Conservation (phyloP, 495 filamentous ascomycete genomes). For the Penicillium steckii region DNA sequence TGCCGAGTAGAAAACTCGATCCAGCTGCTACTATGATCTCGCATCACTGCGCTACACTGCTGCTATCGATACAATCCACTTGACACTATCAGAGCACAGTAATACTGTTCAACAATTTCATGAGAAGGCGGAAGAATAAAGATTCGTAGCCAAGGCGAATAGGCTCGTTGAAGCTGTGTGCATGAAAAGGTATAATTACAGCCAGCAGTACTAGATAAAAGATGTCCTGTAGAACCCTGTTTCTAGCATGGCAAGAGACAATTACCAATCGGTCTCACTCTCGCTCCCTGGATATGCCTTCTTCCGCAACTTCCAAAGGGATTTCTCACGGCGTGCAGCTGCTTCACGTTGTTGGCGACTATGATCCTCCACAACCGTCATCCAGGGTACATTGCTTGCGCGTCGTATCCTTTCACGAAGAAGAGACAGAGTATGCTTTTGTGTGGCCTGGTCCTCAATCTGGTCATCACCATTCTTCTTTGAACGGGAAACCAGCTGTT, state of each 20-base stretch:
- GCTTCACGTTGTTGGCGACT: conserved; percentile 32
- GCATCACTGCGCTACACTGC: no score
- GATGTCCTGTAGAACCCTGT: no score
- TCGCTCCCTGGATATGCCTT: conserved; percentile 44
- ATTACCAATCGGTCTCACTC: conserved; percentile 41
- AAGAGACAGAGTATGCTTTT: conserved; percentile 20
- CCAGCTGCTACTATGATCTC: no score
- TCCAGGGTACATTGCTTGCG: conserved; percentile 45
- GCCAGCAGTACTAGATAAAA: no score
- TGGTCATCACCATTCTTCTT: conserved; percentile 22
- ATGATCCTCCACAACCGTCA: conserved; percentile 45
- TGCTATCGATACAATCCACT: no score
- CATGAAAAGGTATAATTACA: no score
- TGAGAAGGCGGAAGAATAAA: no score
- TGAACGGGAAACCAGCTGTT: conserved; percentile 18
- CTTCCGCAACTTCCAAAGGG: conserved; percentile 47
- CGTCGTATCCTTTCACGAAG: conserved; percentile 37
- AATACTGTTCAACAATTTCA: no score
- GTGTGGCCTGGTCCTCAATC: conserved; percentile 11
- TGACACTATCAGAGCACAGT: no score
- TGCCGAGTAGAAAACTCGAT: no score
- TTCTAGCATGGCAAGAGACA: not conserved
- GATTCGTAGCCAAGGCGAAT: no score
- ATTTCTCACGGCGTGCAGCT: conserved; percentile 32
- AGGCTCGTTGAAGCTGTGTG: no score